These are phyloP conservation scores for Pseudocercospora musae DNA, from an alignment of 2,329 filamentous ascomycete genomes.

Conservation along the genomic window DNA sequence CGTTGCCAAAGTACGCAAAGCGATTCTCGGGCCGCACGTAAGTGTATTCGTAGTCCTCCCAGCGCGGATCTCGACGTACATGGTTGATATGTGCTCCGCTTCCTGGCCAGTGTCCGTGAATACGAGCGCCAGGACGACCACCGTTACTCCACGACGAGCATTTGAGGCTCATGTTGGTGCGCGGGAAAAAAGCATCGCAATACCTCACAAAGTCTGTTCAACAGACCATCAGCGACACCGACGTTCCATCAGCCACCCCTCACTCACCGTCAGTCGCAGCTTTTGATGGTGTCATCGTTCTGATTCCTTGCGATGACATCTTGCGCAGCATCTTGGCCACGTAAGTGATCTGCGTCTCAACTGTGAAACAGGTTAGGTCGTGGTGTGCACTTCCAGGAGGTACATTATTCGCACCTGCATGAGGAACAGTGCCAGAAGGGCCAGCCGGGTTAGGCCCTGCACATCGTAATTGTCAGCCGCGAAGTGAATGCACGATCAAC, in stretches of 20 bases:
- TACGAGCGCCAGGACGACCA: slow-evolving; percentile 57
- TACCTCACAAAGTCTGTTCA: slow-evolving; percentile 23
- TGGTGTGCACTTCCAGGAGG: background rate
- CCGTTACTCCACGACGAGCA: slow-evolving; percentile 74
- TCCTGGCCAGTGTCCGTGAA: slow-evolving; percentile 69
- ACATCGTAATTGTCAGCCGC: background rate
- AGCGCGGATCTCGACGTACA: slow-evolving; percentile 54
- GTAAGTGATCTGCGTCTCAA: slow-evolving; percentile 65
- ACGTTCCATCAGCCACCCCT: background rate
- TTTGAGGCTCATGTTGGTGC: slow-evolving; percentile 55
- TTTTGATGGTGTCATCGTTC: slow-evolving; percentile 55
- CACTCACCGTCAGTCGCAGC: slow-evolving; percentile 50
- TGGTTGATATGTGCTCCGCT: slow-evolving; percentile 61
- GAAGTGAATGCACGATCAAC: background rate
- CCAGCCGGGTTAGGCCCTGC: slow-evolving; percentile 24
- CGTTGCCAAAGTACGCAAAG: slow-evolving; percentile 66
- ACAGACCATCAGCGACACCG: background rate
- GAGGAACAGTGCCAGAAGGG: slow-evolving; percentile 31
- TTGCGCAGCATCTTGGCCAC: slow-evolving; percentile 61
- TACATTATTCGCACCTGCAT: slow-evolving; percentile 39
- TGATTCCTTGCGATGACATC: slow-evolving; percentile 62
- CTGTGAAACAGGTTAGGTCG: slow-evolving; percentile 22
- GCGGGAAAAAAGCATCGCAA: slow-evolving; percentile 49
- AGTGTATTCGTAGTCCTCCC: slow-evolving; percentile 59
- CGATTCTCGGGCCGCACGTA: slow-evolving; percentile 48